Percentiles rank a stretch among this genome's conserved stretches.
These are phyloP conservation scores for Phyllostachys edulis DNA, from an alignment of 176 grass and related monocot species.

Conservation along the genomic window DNA sequence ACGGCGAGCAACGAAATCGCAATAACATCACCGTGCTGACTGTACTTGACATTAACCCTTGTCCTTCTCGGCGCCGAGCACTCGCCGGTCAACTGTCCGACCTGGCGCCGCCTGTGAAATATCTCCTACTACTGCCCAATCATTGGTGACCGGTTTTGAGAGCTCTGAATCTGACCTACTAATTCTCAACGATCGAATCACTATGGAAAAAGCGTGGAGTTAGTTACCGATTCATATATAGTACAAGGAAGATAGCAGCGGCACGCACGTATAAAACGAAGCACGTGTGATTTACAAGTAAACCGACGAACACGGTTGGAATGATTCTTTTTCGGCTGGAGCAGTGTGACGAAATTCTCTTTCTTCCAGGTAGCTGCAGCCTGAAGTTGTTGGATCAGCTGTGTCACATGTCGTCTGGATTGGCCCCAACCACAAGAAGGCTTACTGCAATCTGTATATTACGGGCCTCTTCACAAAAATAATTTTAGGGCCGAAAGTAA, in stretches of 20 bases:
- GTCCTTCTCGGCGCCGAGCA: conserved; percentile 4
- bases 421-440: neutral
- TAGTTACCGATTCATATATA: neutral
- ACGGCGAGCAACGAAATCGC: conserved; percentile 18
- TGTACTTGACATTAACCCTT: conserved; percentile 27
- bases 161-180: neutral
- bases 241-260: neutral
- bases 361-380: too few relatives aligned
- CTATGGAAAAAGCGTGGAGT: conserved; percentile 7
- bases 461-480: too few relatives aligned
- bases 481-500: neutral
- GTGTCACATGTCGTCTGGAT: too few relatives aligned
- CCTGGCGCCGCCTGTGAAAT: conserved; percentile 31
- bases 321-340: neutral
- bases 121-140: neutral
- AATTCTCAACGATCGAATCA: neutral
- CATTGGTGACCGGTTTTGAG: neutral
- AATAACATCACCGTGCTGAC: conserved; percentile 30
- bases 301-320: neutral
- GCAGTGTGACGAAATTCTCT: too few relatives aligned
- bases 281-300: conserved; percentile 6
- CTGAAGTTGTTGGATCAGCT: too few relatives aligned
- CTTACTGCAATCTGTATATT: too few relatives aligned
- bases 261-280: neutral
- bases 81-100: conserved; percentile 28